Evolutionary conservation across 73 alveolate species (phyloP).

Genomic region (Stentor roeselii): DNA sequence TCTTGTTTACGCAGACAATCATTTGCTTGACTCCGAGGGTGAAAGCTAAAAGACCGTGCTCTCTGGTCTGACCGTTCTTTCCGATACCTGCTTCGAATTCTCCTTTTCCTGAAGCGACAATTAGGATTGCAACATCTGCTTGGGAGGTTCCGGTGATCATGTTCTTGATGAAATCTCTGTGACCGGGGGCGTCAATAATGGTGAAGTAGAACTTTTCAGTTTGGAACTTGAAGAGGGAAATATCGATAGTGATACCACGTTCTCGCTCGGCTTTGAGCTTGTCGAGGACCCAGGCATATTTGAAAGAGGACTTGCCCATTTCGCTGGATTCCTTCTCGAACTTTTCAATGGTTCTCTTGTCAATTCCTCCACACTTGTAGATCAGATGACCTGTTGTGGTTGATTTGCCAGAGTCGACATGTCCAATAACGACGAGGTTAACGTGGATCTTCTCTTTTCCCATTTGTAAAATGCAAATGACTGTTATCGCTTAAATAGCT

Average conservation of each 20-base stretch:
- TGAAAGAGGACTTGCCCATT: constrained; percentile 93
- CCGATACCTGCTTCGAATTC: constrained; percentile 99
- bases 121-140: constrained; percentile 96
- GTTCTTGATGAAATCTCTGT: constrained; percentile 97
- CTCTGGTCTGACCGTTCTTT: constrained; percentile 98
- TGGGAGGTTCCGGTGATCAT: constrained; percentile 99
- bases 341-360: constrained; percentile 91
- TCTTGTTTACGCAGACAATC: constrained; percentile 89
- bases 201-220: constrained; percentile 55
- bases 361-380: constrained; percentile 86
- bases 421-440: constrained; percentile 94
- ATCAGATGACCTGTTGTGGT: constrained; percentile 93
- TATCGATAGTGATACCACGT: constrained; percentile 96
- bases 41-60: constrained; percentile 97
- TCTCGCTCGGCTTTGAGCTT: constrained; percentile 70
- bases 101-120: constrained; percentile 91
- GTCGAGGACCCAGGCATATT: constrained; percentile 97
- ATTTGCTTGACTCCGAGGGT: constrained; percentile 83
- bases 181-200: constrained; percentile 99
- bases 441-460: constrained; percentile 82
- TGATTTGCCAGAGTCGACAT: constrained; percentile 97
- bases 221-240: constrained; percentile 93
- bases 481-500: neutral
- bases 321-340: constrained; percentile 94
- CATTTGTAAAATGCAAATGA: constrained; percentile 52